Evolutionary conservation across 2,329 filamentous ascomycete species (phyloP).

Genomic region (Alternaria hordeiaustralica): DNA sequence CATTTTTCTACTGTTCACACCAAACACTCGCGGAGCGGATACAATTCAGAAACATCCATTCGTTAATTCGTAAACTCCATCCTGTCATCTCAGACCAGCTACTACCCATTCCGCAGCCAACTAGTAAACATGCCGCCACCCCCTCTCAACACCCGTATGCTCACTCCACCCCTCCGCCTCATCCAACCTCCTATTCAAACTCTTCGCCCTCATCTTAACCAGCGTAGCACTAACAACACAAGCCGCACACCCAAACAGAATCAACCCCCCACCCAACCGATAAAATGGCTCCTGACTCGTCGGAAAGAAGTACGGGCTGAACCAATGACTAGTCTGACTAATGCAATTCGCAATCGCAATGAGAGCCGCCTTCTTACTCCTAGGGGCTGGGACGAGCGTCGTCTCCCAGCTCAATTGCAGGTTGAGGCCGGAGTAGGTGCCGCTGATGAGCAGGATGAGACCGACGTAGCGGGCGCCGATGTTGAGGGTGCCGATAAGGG

Average conservation of each 20-base stretch:
- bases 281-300: slow-evolving; percentile 33
- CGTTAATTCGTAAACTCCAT: background rate
- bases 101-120: background rate
- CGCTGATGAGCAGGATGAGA: slow-evolving; percentile 40
- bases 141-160: slow-evolving; percentile 34
- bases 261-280: slow-evolving; percentile 28
- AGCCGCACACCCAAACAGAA: slow-evolving; percentile 35
- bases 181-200: slow-evolving; percentile 38
- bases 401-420: slow-evolving; percentile 54
- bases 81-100: background rate
- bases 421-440: slow-evolving; percentile 51
- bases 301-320: slow-evolving; percentile 51
- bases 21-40: too few species aligned
- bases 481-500: slow-evolving; percentile 41
- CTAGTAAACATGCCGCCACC: slow-evolving; percentile 37
- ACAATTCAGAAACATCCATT: background rate
- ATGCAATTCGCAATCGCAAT: slow-evolving; percentile 54
- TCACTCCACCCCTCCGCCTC: slow-evolving; percentile 33
- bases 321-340: slow-evolving; percentile 52
- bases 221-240: slow-evolving; percentile 16
- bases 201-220: slow-evolving; percentile 29
- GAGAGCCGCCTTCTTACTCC: slow-evolving; percentile 52
- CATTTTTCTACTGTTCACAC: too few species aligned
- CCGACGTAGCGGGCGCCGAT: slow-evolving; percentile 40
- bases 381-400: slow-evolving; percentile 50